Conservation (phyloP, 2,329 filamentous ascomycete genomes). For the Fusarium guadeloupense region DNA sequence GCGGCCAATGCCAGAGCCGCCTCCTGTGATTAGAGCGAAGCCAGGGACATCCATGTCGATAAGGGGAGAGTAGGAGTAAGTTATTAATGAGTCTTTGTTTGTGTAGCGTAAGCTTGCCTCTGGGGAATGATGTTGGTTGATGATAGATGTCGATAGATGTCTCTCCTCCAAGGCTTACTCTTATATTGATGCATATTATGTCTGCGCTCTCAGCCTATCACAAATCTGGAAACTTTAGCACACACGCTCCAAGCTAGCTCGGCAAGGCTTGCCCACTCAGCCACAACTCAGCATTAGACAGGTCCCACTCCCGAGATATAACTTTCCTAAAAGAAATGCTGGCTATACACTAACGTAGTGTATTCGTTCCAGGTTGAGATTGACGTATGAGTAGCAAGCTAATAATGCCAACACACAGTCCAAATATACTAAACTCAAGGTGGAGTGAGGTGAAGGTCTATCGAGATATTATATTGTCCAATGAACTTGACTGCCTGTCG, state of each 20-base stretch:
- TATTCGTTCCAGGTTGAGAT: no score
- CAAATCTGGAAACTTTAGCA: accelerated
- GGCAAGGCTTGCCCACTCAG: conserved; percentile 18
- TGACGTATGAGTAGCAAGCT: no score
- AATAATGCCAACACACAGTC: no score
- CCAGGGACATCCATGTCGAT: conserved; percentile 43
- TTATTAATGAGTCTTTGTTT: accelerated
- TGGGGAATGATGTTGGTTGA: not conserved
- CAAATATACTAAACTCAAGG: no score
- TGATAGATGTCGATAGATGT: not conserved
- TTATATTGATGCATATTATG: not conserved
- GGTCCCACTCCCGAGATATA: conserved; percentile 19
- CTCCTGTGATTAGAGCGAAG: conserved; percentile 45
- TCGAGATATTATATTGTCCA: no score
- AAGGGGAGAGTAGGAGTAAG: accelerated
- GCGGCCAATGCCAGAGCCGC: conserved; percentile 46
- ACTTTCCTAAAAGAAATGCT: conserved; percentile 22
- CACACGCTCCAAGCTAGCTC: conserved; percentile 1
- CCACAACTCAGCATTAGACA: not conserved
- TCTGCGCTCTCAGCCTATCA: no score
- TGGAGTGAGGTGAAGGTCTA: no score
- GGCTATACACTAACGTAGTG: no score
- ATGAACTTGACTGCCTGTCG: no score
- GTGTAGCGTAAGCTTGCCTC: accelerated
- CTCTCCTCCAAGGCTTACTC: not conserved